Evolutionary conservation across 306 rosid species (phyloP).

Genomic region (Gastrolobium bilobum): DNA sequence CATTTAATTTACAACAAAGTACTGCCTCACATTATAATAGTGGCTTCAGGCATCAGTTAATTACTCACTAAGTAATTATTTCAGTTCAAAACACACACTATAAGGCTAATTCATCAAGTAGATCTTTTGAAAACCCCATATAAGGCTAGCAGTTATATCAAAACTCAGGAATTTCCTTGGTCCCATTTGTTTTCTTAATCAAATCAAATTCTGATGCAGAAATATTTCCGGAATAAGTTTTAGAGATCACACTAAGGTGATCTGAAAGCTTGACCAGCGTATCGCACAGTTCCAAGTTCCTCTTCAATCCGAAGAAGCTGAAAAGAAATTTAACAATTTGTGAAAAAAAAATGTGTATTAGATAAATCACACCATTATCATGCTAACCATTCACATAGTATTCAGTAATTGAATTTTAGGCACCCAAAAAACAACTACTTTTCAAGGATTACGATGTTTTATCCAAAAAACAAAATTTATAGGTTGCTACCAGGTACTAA

Average conservation of each 20-base stretch:
- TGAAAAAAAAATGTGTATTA: conserved; percentile 11
- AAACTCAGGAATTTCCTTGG: conserved; percentile 41
- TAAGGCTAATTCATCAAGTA: conserved; percentile 18
- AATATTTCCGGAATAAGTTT: conserved; percentile 15
- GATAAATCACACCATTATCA: conserved; percentile 28
- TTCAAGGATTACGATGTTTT: neutral
- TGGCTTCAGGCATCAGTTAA: conserved; percentile 20
- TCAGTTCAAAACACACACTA: conserved; percentile 41
- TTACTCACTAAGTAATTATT: conserved; percentile 19
- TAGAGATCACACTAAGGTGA: conserved; percentile 62
- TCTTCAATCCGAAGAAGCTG: conserved; percentile 99
- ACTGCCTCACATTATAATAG: conserved; percentile 38
- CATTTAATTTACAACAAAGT: conserved; percentile 34
- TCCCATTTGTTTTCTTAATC: conserved; percentile 11
- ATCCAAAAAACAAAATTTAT: neutral
- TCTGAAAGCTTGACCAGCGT: conserved; percentile 95
- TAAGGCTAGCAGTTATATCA: conserved; percentile 42
- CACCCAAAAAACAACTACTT: neutral
- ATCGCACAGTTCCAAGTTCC: conserved; percentile 90
- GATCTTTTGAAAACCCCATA: conserved; percentile 21
- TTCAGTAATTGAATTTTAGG: neutral
- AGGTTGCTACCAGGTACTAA: conserved; percentile 2
- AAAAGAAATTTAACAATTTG: conserved; percentile 46
- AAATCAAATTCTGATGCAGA: conserved; percentile 33
- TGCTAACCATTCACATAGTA: conserved; percentile 15